Evolutionary conservation across 192 early-diverging fungal genomes (phyloP), one percentile per base, ranked within the genome.

Genomic region (Podila clonocystis): DNA sequence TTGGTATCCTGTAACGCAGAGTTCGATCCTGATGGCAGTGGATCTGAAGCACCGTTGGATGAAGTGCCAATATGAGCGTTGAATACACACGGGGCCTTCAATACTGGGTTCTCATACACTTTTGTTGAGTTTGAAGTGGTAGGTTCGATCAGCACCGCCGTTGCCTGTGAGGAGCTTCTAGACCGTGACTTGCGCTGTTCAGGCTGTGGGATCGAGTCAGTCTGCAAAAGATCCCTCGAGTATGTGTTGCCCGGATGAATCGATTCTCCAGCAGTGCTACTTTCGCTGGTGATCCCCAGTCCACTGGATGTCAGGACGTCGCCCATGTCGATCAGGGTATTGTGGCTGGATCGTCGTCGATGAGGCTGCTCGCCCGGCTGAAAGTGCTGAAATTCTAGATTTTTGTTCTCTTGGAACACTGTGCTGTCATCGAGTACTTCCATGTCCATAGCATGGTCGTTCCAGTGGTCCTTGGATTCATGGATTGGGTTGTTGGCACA

Each of bases 1-100:
- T 83, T 65, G 63, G 38, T 45, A 19, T 29, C 55, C 1, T 66
- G 45, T 50, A 57, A 58, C 49, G 41, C 33, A 2, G 33, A 52
- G 1, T 11, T 7, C 20, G 52, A 24, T n/a, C 52, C 24, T 9
- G 52, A 26, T n/a, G 52, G 52, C 8, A 7, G 20, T 22, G 52
- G 52, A 9, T 55, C 52, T 24, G 52, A 55, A 22, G n/a, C 12
- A 8, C 2, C 13, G n/a, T 2, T 22, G 0, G 19, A 24, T 11
- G 22, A 11, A 2, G 17, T 55, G 52, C 52, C 52, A 1, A 1
- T 9, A 0, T 6, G 52, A 55, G 3, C 2, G 41, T 8, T 4
- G 4, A 45, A 45, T 45, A 2, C 41, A 15, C 17, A 24, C 17
- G 0, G 52, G 22, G 9, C 4, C 12, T 22, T 19, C 20, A 24